Conservation (phyloP, 2,329 filamentous ascomycete species). For the Juglanconis oblonga region DNA sequence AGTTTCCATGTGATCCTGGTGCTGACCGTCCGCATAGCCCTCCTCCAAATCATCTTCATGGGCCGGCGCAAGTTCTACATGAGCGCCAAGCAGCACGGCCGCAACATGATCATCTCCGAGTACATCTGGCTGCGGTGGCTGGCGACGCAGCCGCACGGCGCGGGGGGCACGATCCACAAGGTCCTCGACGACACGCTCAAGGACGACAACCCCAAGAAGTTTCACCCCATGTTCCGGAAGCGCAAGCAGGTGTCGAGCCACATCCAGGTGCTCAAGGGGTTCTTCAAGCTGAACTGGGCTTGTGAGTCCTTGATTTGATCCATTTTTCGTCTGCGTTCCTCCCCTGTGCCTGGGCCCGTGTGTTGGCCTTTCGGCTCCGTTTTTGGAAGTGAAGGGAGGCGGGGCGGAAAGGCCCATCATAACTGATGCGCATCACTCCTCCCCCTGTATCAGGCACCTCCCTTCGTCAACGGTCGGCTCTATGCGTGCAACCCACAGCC, state of each 20-base stretch:
- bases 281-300: slow-evolving; percentile 59
- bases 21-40: slow-evolving; percentile 39
- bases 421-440: background rate
- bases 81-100: slow-evolving; percentile 60
- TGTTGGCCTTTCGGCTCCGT: background rate
- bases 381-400: background rate
- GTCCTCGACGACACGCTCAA: slow-evolving; percentile 22
- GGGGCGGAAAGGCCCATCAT: background rate
- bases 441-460: background rate
- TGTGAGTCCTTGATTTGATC: slow-evolving; percentile 46
- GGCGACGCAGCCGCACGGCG: slow-evolving; percentile 35
- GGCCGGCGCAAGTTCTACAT: slow-evolving; percentile 65
- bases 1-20: too few species aligned
- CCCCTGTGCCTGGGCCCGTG: too few species aligned
- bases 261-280: slow-evolving; percentile 68
- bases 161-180: slow-evolving; percentile 34
- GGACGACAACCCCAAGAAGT: slow-evolving; percentile 29
- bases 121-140: slow-evolving; percentile 60
- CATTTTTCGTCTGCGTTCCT: too few species aligned
- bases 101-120: slow-evolving; percentile 68
- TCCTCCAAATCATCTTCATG: slow-evolving; percentile 64
- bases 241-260: slow-evolving; percentile 69
- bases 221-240: slow-evolving; percentile 25
- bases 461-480: background rate
- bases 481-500: too few species aligned